Conservation (phyloP, 495 filamentous ascomycete genomes). For the Aspergillus haitiensis region DNA sequence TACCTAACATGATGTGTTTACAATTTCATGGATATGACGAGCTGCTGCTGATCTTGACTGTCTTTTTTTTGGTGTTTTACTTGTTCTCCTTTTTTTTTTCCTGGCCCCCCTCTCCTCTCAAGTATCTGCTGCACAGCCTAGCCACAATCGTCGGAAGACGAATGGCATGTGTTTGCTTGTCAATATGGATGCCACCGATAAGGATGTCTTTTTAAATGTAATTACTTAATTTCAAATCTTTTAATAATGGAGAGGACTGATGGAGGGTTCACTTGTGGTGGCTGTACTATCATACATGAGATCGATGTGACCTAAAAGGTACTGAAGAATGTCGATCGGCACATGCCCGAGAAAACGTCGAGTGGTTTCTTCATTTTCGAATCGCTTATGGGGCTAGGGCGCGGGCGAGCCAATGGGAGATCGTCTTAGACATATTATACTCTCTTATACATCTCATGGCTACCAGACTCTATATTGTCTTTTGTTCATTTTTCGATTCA, state of each 20-base stretch:
- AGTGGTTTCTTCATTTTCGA: too few relatives aligned
- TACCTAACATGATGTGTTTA: constrained; percentile 22
- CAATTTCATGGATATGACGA: constrained; percentile 11
- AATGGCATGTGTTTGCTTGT: neutral
- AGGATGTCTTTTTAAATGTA: constrained; percentile 1
- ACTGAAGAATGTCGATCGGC: constrained; percentile 12
- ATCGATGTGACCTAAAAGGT: neutral
- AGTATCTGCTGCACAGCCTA: too few relatives aligned
- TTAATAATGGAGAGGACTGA: constrained; percentile 2
- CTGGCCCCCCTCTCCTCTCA: constrained; percentile 3
- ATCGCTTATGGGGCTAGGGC: too few relatives aligned
- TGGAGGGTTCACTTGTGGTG: constrained; percentile 10
- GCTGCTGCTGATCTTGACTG: neutral
- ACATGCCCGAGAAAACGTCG: neutral
- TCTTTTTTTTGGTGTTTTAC: constrained; percentile 2
- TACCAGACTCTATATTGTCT: neutral
- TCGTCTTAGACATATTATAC: too few relatives aligned
- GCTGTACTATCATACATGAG: neutral
- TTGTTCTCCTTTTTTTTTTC: neutral
- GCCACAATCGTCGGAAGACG: too few relatives aligned
- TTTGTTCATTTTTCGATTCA: constrained; percentile 10
- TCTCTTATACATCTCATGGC: too few relatives aligned
- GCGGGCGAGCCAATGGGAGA: too few relatives aligned
- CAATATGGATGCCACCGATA: neutral
- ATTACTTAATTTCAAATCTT: neutral